Evolutionary conservation across 129 eudicot genomes (phyloP).

Genomic region (Solidago caesia): DNA sequence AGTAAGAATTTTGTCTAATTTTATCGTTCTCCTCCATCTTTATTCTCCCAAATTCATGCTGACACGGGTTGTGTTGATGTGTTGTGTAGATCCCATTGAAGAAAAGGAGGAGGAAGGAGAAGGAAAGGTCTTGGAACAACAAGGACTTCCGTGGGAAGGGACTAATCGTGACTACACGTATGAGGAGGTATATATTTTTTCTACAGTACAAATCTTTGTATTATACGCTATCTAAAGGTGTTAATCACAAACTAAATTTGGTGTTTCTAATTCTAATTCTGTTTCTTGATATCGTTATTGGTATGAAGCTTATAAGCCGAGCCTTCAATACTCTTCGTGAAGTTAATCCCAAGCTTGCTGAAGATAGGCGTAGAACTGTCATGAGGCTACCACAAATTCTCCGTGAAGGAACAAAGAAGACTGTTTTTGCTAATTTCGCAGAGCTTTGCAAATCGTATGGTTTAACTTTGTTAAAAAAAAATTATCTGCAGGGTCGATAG

Average conservation of each 20-base stretch:
- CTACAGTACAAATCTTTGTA: background rate
- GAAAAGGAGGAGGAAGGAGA: constrained; percentile 66
- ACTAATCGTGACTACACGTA: constrained; percentile 65
- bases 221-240: background rate
- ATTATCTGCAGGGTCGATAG: background rate
- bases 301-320: constrained; percentile 52
- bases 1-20: constrained; percentile 37
- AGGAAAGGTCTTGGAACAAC: constrained; percentile 52
- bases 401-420: constrained; percentile 89
- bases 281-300: background rate
- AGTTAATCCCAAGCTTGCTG: constrained; percentile 81
- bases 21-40: background rate
- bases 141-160: constrained; percentile 68
- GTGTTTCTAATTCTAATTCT: background rate
- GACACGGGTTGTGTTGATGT: background rate
- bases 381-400: constrained; percentile 83
- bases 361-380: constrained; percentile 71
- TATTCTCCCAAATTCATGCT: background rate
- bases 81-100: constrained; percentile 33
- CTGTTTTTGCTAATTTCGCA: constrained; percentile 70
- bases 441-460: constrained; percentile 74
- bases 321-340: constrained; percentile 69
- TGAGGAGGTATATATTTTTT: constrained; percentile 48
- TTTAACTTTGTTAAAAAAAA: background rate
- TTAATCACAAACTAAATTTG: background rate